Base-by-base conservation (phyloP, 2,329 filamentous ascomycete genomes). In the Periconia sp. region DNA sequence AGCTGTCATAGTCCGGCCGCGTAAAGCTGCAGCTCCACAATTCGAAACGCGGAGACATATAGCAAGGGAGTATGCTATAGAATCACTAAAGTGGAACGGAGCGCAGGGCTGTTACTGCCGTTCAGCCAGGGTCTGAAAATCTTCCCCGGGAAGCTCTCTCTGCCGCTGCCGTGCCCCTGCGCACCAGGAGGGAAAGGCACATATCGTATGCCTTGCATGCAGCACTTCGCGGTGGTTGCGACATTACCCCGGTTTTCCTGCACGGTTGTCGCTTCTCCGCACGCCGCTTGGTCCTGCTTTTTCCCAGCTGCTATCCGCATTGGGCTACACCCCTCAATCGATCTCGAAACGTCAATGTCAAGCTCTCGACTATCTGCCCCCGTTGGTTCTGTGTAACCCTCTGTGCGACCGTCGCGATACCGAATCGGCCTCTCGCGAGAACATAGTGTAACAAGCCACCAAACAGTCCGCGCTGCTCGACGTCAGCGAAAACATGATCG, bases 121-220 rank as follows among this genome's bases (percentile, higher is more conserved):
- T 48, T 26, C 41, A 46, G 37, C 32, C 31, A 38, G 43, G 40
- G 46, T 18, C 38, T 40, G 46, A 41, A 34, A 34, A 48, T 40
- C 41, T 43, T 48, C 46, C 46, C 54, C 48, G 48, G 53, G 55
- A 46, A 49, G 42, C 40, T 40, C 39, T 31, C 35, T 32, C 40
- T 50, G 52, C 47, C 32, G 36, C 36, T 41, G 54, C 36, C 19
- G 26, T 30, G 18, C 40, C 43, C n/a, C 49, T 51, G 43, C 42
- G 40, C 45, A 40, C 33, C 45, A 49, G 32, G 32, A 34, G 34
- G 48, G 30, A 31, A 33, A 30, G 40, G 45, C 32, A 40, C 42
- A 54, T 53, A 26, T 49, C 35, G 50, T 52, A 57, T 63, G 58
- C 54, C 50, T 53, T 60, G 57, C 57, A 59, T 57, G 54, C 54